Base-by-base conservation (phyloP, 2,329 filamentous ascomycete genomes). In the Metarhizium guizhouense region DNA sequence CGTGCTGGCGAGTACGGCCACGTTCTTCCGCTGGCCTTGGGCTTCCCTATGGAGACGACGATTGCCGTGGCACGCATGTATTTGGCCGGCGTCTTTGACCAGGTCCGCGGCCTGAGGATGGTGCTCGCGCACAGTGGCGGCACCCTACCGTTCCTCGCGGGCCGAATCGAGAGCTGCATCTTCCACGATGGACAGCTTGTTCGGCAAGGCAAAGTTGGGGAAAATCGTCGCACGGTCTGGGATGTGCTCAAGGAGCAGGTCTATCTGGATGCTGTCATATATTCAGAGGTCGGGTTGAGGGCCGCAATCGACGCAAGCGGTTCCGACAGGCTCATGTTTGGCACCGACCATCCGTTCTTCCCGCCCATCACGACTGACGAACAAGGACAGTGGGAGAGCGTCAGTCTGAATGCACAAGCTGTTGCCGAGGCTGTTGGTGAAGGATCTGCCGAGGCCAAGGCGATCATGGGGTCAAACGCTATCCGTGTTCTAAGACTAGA, bases 21-120 rank as follows among this genome's bases (percentile, higher is more conserved):
- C 68, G 90, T 96, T 1, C 77, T 96, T 2, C 88, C 91, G 0
- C 75, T 96, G 0, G 89, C 90, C 0, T 74, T 96, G 3, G 92
- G 92, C 0, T 96, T 96, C 67, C 91, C 92, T 0, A 82, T 96
- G 61, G 92, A 96, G 72, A 96, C 92, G 0, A 96, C 92, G 1
- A 93, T 96, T 62, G 90, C 91, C 0, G 85, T 96, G 2, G 84
- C 88, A 4, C 79, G 92, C 50, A 95, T 96, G 90, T 85, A 90
- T 54, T 75, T 96, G n/a, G 82, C 86, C 0, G 88, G 90, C 0
- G 87, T 95, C 0, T 96, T 94, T 69, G 90, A 95, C 68, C 77
- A 81, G 10, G 87, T 90, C 48, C 81, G 80, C 0, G 74, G 76
- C 8, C 71, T 96, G 58, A 78, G 83, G 25, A 84, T 96, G 65